Evolutionary conservation across 2,329 filamentous ascomycete species (phyloP).

Genomic region (Xylaria digitata): DNA sequence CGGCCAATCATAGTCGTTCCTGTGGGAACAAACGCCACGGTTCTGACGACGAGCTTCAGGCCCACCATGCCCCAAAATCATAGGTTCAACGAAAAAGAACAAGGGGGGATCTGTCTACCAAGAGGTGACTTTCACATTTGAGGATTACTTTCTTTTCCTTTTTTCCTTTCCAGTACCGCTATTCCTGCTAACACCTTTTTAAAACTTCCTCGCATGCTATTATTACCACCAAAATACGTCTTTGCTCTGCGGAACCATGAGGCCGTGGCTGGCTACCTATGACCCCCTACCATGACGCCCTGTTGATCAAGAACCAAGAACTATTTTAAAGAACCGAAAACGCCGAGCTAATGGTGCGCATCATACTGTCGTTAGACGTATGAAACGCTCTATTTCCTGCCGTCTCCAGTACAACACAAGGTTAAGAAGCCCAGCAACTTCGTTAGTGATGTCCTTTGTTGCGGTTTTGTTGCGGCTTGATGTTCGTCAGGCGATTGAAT

Average conservation of each 20-base stretch:
- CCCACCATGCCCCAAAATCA: neutral
- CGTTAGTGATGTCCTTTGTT: neutral
- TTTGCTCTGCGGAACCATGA: slow-evolving; percentile 5
- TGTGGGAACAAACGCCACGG: neutral
- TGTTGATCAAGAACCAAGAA: slow-evolving; percentile 12
- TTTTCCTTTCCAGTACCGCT: neutral
- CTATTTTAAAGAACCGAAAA: slow-evolving; percentile 27
- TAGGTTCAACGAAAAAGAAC: neutral
- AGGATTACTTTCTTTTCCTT: neutral
- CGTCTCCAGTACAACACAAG: neutral
- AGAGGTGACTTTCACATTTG: neutral
- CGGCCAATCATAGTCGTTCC: neutral
- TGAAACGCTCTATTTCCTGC: slow-evolving; percentile 12
- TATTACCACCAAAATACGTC: slow-evolving; percentile 13
- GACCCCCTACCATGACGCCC: slow-evolving; percentile 7
- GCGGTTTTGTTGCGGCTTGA: neutral
- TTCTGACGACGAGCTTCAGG: neutral
- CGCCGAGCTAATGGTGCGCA: slow-evolving; percentile 32
- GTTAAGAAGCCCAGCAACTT: slow-evolving; percentile 7
- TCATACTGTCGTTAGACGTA: slow-evolving; percentile 13
- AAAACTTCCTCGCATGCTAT: slow-evolving; percentile 12
- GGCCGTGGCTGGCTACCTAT: neutral
- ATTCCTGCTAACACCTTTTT: neutral
- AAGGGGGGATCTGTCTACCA: neutral
- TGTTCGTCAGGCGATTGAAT: neutral